Evolutionary conservation across 768 basidiomycete species (phyloP).

Genomic region (Leccinum ochraceum): DNA sequence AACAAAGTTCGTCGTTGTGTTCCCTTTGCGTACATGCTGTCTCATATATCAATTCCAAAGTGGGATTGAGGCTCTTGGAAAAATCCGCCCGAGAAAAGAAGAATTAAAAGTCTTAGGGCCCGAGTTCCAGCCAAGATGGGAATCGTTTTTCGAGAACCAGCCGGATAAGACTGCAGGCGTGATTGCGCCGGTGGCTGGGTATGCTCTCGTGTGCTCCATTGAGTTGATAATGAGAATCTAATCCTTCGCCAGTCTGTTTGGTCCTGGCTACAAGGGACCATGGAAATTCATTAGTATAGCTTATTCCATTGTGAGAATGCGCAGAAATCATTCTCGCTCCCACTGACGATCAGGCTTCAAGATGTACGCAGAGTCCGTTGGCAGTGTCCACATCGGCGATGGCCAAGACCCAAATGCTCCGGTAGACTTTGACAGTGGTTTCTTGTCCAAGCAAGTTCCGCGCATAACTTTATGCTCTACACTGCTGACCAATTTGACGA

Average conservation of each 20-base stretch:
- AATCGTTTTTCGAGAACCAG: neutral
- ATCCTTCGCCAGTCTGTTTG: neutral
- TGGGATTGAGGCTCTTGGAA: neutral
- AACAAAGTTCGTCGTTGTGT: neutral
- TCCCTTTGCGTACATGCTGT: neutral
- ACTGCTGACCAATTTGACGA: neutral
- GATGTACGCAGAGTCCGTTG: conserved; percentile 45
- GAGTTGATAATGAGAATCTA: neutral
- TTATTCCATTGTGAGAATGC: neutral
- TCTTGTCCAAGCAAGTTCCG: conserved; percentile 40
- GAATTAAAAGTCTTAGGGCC: neutral
- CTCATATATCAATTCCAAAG: neutral
- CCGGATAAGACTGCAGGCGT: neutral
- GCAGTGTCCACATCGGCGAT: conserved; percentile 47
- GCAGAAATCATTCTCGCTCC: neutral
- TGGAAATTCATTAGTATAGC: neutral
- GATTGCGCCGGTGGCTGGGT: neutral
- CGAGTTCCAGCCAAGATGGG: neutral
- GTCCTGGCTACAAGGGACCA: neutral
- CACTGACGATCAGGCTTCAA: conserved; percentile 23
- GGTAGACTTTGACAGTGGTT: conserved; percentile 47
- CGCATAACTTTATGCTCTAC: too few species aligned
- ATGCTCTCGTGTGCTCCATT: neutral
- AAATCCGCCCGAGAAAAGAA: neutral
- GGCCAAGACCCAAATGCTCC: conserved; percentile 42